Evolutionary conservation across 1,284 basidiomycete species (phyloP), one percentile per base, ranked within the genome.

Genomic region (Ustilago tritici): DNA sequence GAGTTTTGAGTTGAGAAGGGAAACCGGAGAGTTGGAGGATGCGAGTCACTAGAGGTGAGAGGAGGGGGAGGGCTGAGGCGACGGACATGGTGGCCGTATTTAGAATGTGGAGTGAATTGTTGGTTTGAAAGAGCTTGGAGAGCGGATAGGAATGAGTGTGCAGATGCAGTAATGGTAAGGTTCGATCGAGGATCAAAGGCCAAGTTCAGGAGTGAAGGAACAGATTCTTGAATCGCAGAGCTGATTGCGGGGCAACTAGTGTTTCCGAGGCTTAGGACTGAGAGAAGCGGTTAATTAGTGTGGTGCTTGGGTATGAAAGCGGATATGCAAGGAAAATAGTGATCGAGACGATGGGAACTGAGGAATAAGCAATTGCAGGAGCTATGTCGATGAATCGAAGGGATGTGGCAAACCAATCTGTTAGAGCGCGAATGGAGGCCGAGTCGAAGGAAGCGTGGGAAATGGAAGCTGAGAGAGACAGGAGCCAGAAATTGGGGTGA

Each of bases 1-100:
- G 92, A 34, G 96, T 99, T 89, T 98, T 99, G 85, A 99, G 90
- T 87, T 95, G 93, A 83, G 95, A 92, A 9, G 93, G 91, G 86
- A 99, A 99, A 81, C 94, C 93, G 34, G 92, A 92, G 65, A 99
- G 89, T 83, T 91, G 92, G 80, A 99, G 91, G 84, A 99, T 97
- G 76, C 95, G 92, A 52, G 96, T 99, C 76, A 96, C 94, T 40
- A 94, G 94, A 52, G 95, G 95, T 70, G 95, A 95, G 80, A 84
- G 74, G 23, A 85, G 73, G 2, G 84, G 84, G 19, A 77, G 54
- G 41, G 75, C 66, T 11, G 75, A 68, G 32, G 65, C 64, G 63
- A 77, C 70, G 4, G 75, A 69, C 75, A 77, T 72, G 59, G 6
- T 61, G 57, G 15, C 5, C 10, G 11, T 3, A 5, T 23, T 31